Evolutionary conservation across 2,329 filamentous ascomycete genomes (phyloP), one percentile per base, ranked within the genome.

Genomic region (Coniochaeta sp.): DNA sequence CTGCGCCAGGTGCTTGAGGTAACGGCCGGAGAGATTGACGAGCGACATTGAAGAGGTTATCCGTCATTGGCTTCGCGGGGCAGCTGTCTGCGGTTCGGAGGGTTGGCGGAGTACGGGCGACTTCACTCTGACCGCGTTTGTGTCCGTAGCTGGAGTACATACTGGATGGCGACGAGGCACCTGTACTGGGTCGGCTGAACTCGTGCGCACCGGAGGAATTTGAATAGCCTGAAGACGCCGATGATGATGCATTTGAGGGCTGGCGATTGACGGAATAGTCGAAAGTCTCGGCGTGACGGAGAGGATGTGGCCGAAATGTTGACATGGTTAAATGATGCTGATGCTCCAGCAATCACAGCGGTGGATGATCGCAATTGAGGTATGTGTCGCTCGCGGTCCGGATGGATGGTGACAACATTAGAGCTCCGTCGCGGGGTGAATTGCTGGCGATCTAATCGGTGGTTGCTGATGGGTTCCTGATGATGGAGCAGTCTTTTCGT

Each of bases 11-110:
- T 1, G 83, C 78, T 69, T 90, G 89, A 3, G 88, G 84, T 7
- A 92, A 79, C 26, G 89, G 89, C 57, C 91, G 86, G 62, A 96
- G 78, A 24, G 90, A 92, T 69, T 90, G 89, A 59, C 91, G 88
- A 62, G 89, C 83, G 65, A 82, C 88, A 65, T 84, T 85, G 70
- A 91, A 93, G 63, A 88, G 79, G 66, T 84, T 86, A 36, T 86
- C 84, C n/a, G 84, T 79, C 63, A 74, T 72, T 61, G 67, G 74
- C 66, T 77, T 74, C 59, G 74, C 66, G 64, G 78, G 71, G 70
- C 77, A 72, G 62, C 63, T 69, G 40, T 67, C 65, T 19, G 69
- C 65, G 62, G 70, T 79, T 76, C 70, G 80, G 72, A 73, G 78
- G 70, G 61, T 75, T 74, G 65, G 81, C 75, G 62, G 79, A 74